Conservation (phyloP, 139 green algal species). For the Chlamydomonas sphaeroides region DNA sequence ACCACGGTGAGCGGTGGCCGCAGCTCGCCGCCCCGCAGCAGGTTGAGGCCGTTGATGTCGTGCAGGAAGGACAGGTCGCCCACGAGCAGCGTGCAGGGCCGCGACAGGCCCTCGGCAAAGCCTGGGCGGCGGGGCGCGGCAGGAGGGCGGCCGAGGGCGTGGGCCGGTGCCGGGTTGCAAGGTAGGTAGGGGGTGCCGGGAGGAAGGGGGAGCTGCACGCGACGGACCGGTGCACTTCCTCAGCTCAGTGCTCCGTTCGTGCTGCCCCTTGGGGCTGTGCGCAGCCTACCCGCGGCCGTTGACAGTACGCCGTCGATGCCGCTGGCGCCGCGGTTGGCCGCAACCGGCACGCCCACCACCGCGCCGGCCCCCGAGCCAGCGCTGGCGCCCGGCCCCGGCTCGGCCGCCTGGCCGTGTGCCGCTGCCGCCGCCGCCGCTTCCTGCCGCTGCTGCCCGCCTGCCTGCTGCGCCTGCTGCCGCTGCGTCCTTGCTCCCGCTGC, state of each 20-base stretch:
- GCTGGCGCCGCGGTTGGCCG: conserved; percentile 92
- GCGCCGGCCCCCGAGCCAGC: neutral
- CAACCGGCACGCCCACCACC: conserved; percentile 64
- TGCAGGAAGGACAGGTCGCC: conserved; percentile 99
- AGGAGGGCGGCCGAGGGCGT: neutral
- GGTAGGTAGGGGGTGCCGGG: no score
- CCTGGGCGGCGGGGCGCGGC: conserved; percentile 55
- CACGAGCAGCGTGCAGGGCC: conserved; percentile 88
- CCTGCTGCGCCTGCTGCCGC: no score
- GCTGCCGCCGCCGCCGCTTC: neutral
- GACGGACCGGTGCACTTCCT: no score
- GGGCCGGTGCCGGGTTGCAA: no score
- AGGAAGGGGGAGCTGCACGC: no score
- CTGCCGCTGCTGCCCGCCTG: conserved; percentile 16
- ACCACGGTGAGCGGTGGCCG: conserved; percentile 91
- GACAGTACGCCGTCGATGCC: conserved; percentile 97
- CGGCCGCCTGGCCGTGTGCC: neutral
- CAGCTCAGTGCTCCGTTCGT: no score
- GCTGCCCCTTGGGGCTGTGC: neutral
- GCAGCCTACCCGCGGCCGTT: conserved; percentile 70
- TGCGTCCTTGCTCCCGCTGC: no score
- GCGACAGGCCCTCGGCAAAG: conserved; percentile 87
- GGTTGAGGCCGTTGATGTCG: conserved; percentile 93
- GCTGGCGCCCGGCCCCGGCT: neutral
- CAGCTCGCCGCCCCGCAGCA: conserved; percentile 79